A percentile compares a stretch with the other conserved stretches of the same genome.
Conservation (phyloP, 2,329 filamentous ascomycete genomes). For the Pseudocercospora ulei region DNA sequence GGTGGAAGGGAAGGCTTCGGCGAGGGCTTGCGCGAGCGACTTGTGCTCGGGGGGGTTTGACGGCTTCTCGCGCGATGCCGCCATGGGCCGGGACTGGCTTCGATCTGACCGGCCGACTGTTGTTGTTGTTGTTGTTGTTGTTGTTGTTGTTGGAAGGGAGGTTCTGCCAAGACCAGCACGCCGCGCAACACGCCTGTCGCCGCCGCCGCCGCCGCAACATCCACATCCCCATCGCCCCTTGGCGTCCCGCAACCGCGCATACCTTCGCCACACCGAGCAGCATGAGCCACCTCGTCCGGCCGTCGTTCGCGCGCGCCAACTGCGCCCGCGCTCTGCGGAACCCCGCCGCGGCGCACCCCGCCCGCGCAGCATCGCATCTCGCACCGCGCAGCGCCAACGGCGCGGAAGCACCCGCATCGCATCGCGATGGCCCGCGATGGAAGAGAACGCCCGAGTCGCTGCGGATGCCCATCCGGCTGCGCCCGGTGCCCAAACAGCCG, state of each 20-base stretch:
- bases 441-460: conserved; percentile 42
- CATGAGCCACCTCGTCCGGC: conserved; percentile 21
- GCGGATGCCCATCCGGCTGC: conserved; percentile 45
- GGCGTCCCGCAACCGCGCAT: too few species aligned
- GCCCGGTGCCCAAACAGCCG: conserved; percentile 48
- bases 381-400: conserved; percentile 1
- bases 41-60: conserved; percentile 1
- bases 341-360: conserved; percentile 12
- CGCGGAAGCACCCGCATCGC: conserved; percentile 21
- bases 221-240: not conserved
- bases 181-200: too few species aligned
- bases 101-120: too few species aligned
- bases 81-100: too few species aligned
- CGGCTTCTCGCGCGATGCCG: not conserved
- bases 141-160: conserved; percentile 1
- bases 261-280: not conserved
- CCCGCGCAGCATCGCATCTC: conserved; percentile 19
- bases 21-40: conserved; percentile 39
- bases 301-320: conserved; percentile 30
- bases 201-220: conserved; percentile 1
- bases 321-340: conserved; percentile 27
- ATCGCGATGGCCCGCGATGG: conserved; percentile 40
- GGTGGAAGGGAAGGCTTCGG: conserved; percentile 45
- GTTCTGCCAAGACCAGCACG: not conserved
- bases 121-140: too few species aligned